Evolutionary conservation across 1,139 yeast genomes (phyloP).

Genomic region (Kodamaea alishanica): DNA sequence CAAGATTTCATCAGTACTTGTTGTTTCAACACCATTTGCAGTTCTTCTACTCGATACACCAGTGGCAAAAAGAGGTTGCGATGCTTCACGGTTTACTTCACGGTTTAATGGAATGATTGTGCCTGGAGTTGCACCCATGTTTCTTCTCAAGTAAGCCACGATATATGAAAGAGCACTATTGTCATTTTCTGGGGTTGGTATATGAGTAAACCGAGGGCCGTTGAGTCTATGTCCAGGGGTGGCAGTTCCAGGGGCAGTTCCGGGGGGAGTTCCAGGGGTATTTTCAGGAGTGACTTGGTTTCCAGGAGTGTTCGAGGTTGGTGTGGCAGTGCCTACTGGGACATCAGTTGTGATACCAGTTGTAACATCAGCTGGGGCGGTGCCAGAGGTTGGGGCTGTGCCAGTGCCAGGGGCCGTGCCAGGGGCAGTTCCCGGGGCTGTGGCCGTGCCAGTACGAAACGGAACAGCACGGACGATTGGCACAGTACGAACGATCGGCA

Average conservation of each 20-base stretch:
- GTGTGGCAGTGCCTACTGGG: neutral
- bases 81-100: too few species aligned
- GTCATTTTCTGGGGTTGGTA: constrained; percentile 7
- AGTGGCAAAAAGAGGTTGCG: constrained; percentile 36
- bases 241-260: too few species aligned
- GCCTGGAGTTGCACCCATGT: neutral
- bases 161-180: constrained; percentile 24
- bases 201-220: constrained; percentile 3
- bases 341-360: constrained; percentile 1
- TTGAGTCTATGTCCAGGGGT: too few species aligned
- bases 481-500: constrained; percentile 1
- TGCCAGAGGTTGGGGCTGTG: too few species aligned
- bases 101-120: neutral
- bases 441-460: constrained; percentile 1
- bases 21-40: constrained; percentile 45
- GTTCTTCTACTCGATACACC: constrained; percentile 55
- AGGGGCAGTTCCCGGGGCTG: too few species aligned
- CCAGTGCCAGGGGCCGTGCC: too few species aligned
- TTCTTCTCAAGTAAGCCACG: constrained; percentile 21
- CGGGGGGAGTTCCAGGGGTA: too few species aligned
- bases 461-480: constrained; percentile 2
- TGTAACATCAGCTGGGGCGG: too few species aligned
- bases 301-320: neutral
- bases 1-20: constrained; percentile 17
- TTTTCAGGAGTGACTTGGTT: too few species aligned